Base-by-base conservation (phyloP, 148 eudicot genomes). In the Rhododendron molle region DNA sequence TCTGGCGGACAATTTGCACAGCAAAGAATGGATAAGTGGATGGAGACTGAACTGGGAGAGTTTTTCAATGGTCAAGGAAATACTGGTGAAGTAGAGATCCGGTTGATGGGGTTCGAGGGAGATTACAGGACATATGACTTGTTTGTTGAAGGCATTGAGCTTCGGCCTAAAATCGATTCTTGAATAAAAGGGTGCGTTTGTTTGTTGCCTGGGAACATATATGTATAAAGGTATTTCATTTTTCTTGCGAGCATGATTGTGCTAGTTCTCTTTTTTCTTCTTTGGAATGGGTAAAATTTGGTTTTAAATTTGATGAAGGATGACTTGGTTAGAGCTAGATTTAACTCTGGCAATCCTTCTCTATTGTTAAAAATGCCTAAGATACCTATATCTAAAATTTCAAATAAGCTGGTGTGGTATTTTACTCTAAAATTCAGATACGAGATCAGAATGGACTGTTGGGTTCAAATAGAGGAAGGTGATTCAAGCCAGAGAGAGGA, bases 101-200 rank as follows among this genome's bases (percentile, higher is more conserved):
- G 82, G 38, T 58, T 94, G 21, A 47, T 85, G 88, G 94, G 91
- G 82, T 83, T 82, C 9, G 85, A 92, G n/a, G 77, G 43, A 8
- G 88, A 88, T 20, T 72, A 85, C 56, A 81, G 93, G 89, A 94
- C 92, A 84, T 72, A 86, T 40, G 98, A 96, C 0, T 86, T 95
- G 18, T 11, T 91, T 80, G 83, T 95, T 38, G 89, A 94, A 87
- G 97, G 97, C 18, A 86, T 95, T 76, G 96, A 94, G 87, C 60
- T 93, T 21, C 88, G 94, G 83, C 94, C 98, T 0, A 90, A 90
- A 83, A 54, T 50, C 0, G 11, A 78, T 46, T 5, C 58, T 9
- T 26, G 28, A 78, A n/a, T 47, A 47, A 20, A 38, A 15, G 20
- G n/a, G 9, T 76, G 5, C 2, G 1, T 69, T 69, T 69, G 36